A percentile compares a stretch with the other conserved stretches of the same genome.
Evolutionary conservation across 1,284 basidiomycete genomes (phyloP).

Genomic region (Leccinum fuscescens): DNA sequence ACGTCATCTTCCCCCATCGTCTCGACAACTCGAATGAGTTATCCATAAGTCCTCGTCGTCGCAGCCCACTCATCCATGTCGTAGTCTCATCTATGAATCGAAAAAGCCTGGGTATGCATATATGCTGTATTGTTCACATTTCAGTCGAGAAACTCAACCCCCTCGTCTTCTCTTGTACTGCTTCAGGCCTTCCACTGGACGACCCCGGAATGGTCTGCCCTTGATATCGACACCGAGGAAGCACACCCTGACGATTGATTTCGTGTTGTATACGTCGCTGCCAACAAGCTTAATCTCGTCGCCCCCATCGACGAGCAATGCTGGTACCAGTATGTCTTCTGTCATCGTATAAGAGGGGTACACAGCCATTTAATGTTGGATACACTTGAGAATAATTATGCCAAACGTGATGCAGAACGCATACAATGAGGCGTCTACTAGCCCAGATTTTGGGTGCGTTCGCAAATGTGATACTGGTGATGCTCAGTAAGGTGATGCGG

Average conservation of each 20-base stretch:
- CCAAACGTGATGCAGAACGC: too few relatives aligned
- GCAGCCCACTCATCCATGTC: not conserved
- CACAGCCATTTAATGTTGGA: too few relatives aligned
- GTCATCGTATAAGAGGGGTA: too few relatives aligned
- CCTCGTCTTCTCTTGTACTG: not conserved
- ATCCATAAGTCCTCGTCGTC: not conserved
- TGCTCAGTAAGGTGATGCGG: not conserved
- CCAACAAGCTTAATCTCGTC: too few relatives aligned
- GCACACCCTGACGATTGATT: conserved; percentile 32
- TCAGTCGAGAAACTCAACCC: not conserved
- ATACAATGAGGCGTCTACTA: too few relatives aligned
- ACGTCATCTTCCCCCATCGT: conserved; percentile 59
- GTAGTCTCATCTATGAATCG: conserved; percentile 23
- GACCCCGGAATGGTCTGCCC: conserved; percentile 60
- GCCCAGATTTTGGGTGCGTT: too few relatives aligned
- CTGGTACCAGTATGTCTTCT: too few relatives aligned
- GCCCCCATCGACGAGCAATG: too few relatives aligned
- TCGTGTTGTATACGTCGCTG: too few relatives aligned
- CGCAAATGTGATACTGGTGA: too few relatives aligned
- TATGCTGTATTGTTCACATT: not conserved
- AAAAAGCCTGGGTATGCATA: conserved; percentile 37
- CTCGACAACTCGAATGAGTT: conserved; percentile 44
- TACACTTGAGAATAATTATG: too few relatives aligned
- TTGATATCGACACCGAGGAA: conserved; percentile 45
- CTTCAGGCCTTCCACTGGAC: conserved; percentile 45